Evolutionary conservation across 2,329 filamentous ascomycete species (phyloP).

Genomic region (Hypoxylon sp.): DNA sequence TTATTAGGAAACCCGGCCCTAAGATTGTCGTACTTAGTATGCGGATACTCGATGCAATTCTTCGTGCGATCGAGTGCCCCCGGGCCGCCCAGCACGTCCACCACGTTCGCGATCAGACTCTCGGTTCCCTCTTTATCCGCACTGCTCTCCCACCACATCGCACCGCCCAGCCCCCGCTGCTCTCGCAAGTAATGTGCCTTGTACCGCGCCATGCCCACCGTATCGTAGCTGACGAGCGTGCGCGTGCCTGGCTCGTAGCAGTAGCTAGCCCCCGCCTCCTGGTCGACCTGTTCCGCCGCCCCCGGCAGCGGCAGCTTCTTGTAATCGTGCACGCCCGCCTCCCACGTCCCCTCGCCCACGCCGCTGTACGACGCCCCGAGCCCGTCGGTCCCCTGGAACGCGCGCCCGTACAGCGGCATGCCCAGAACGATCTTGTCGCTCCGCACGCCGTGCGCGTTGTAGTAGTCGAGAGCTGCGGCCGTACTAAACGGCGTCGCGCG

Average conservation of each 20-base stretch:
- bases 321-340: conserved; percentile 88
- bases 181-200: conserved; percentile 80
- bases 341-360: conserved; percentile 84
- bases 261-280: conserved; percentile 76
- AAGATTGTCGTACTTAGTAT: conserved; percentile 78
- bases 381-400: conserved; percentile 83
- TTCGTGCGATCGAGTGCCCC: conserved; percentile 60
- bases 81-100: conserved; percentile 68
- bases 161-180: conserved; percentile 77
- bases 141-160: conserved; percentile 98
- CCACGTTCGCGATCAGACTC: conserved; percentile 76
- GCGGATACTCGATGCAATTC: conserved; percentile 73
- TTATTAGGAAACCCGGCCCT: conserved; percentile 66
- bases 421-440: conserved; percentile 83
- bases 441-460: conserved; percentile 71
- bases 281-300: conserved; percentile 73
- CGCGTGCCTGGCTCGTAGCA: conserved; percentile 74
- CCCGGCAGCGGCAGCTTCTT: conserved; percentile 81
- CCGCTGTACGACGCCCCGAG: conserved; percentile 76
- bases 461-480: conserved; percentile 75
- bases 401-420: conserved; percentile 91
- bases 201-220: conserved; percentile 69
- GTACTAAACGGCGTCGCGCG: conserved; percentile 82
- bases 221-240: conserved; percentile 85
- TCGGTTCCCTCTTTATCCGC: conserved; percentile 74